Percentiles rank a stretch among this genome's conserved stretches.
Evolutionary conservation across 164 flowering plant genomes (phyloP).

Genomic region (Buxus sempervirens): DNA sequence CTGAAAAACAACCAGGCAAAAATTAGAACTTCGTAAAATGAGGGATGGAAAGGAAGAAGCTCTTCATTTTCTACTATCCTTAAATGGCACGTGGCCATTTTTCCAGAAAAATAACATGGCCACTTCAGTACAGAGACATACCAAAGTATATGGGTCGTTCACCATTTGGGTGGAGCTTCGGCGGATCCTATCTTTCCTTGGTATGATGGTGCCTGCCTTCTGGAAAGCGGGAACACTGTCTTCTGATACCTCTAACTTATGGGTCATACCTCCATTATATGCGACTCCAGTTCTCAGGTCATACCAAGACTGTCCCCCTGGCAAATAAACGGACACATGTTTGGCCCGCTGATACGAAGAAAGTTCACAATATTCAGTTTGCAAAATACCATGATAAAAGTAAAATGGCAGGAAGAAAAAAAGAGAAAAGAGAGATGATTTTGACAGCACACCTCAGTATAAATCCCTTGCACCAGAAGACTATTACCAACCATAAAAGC

Average conservation of each 20-base stretch:
- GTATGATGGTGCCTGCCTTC: constrained; percentile 84
- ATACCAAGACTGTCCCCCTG: constrained; percentile 83
- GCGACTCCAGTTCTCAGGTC: constrained; percentile 72
- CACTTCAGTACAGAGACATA: constrained; percentile 33
- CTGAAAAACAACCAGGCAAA: not conserved
- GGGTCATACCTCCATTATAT: constrained; percentile 64
- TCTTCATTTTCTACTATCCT: not conserved
- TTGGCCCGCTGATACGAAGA: constrained; percentile 52
- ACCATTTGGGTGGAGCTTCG: constrained; percentile 96
- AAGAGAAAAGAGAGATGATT: not conserved
- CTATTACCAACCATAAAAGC: constrained; percentile 96
- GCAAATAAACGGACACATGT: constrained; percentile 81
- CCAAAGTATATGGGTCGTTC: constrained; percentile 95
- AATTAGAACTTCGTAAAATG: not conserved
- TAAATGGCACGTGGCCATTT: not conserved
- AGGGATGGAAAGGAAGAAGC: not conserved
- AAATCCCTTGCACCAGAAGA: constrained; percentile 91
- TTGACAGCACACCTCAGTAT: constrained; percentile 50
- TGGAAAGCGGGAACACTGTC: constrained; percentile 88
- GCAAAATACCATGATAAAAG: not conserved
- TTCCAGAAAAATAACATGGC: not conserved
- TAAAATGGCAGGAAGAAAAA: not conserved
- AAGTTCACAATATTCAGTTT: not conserved
- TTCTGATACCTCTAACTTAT: constrained; percentile 65
- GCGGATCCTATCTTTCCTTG: constrained; percentile 87